Evolutionary conservation across 169 alveolate genomes (phyloP).

Genomic region (Plasmodium chabaudi): DNA sequence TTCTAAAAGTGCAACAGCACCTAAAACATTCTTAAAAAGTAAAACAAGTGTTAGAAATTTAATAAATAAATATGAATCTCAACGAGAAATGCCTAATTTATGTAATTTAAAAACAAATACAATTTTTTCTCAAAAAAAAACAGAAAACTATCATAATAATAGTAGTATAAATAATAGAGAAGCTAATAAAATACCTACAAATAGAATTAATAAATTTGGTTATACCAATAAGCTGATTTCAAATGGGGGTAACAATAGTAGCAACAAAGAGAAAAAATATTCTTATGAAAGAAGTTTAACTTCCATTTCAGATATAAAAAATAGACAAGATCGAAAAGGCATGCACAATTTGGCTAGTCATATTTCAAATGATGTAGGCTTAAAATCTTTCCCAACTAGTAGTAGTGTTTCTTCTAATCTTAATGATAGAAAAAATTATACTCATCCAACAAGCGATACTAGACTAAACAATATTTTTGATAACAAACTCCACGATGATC

Average conservation of each 20-base stretch:
- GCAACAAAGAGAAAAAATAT: conserved; percentile 16
- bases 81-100: conserved; percentile 1
- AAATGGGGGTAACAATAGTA: background rate
- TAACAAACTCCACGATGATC: conserved; percentile 2
- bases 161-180: conserved; percentile 5
- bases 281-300: conserved; percentile 23
- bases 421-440: conserved; percentile 8
- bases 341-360: background rate
- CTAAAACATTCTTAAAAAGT: conserved; percentile 24
- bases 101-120: background rate
- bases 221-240: no score
- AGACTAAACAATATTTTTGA: background rate
- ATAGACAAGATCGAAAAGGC: background rate
- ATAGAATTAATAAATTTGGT: background rate
- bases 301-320: conserved; percentile 1
- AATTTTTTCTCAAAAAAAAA: conserved; percentile 2
- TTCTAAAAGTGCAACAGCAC: background rate
- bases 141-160: background rate
- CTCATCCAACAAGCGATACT: background rate
- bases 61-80: conserved; percentile 34
- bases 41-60: conserved; percentile 43
- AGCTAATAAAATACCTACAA: background rate
- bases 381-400: background rate
- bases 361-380: conserved; percentile 2
- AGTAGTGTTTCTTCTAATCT: background rate